Evolutionary conservation across 495 filamentous ascomycete genomes (phyloP).

Genomic region (Neurospora sp.): DNA sequence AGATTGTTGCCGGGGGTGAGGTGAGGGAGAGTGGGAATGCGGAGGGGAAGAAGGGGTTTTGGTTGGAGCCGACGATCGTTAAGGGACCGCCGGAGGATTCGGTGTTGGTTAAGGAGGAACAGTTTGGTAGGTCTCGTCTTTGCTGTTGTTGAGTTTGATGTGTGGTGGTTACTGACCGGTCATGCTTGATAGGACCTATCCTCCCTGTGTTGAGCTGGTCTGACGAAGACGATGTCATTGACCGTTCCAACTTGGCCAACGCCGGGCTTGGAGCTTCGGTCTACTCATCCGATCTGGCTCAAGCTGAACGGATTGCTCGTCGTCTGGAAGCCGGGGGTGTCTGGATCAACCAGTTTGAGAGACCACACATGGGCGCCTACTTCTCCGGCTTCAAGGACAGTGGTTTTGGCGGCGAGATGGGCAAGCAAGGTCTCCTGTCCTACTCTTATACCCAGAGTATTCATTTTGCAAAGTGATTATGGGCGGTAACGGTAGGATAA

Average conservation of each 20-base stretch:
- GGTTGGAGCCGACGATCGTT: slow-evolving; percentile 39
- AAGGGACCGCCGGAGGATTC: slow-evolving; percentile 35
- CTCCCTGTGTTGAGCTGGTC: slow-evolving; percentile 47
- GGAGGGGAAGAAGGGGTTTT: slow-evolving; percentile 31
- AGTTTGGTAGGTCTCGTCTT: slow-evolving; percentile 28
- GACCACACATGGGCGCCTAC: slow-evolving; percentile 41
- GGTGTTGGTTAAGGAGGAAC: slow-evolving; percentile 37
- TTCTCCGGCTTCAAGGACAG: slow-evolving; percentile 58
- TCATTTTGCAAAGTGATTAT: slow-evolving; percentile 26
- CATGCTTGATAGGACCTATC: slow-evolving; percentile 29
- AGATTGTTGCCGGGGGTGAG: slow-evolving; percentile 30
- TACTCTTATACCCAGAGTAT: slow-evolving; percentile 49
- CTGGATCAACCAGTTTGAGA: slow-evolving; percentile 47
- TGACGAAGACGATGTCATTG: slow-evolving; percentile 48
- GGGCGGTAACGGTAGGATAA: no score
- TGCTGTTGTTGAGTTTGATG: neutral
- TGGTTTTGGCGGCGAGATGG: slow-evolving; percentile 57
- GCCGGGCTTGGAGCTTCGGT: slow-evolving; percentile 49
- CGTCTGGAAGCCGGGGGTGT: slow-evolving; percentile 46
- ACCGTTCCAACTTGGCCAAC: slow-evolving; percentile 44
- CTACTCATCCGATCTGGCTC: slow-evolving; percentile 41
- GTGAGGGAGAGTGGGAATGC: neutral
- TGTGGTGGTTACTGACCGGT: neutral
- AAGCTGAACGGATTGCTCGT: slow-evolving; percentile 40
- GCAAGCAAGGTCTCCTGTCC: slow-evolving; percentile 45